Base-by-base conservation (phyloP, 176 grass and related monocot species). In the Typha latifolia region DNA sequence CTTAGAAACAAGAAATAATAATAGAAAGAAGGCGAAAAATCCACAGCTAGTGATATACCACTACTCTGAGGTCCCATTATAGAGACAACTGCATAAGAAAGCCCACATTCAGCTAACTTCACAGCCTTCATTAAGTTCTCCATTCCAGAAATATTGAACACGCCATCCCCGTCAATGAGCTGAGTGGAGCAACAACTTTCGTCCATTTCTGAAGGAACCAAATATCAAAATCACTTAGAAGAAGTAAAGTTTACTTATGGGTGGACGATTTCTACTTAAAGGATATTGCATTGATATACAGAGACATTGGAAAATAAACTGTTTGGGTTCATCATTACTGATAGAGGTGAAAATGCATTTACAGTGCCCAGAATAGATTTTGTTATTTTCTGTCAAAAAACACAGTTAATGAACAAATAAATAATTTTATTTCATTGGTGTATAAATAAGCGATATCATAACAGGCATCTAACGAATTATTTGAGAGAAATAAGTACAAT, bases 61-160 rank as follows among this genome's bases (percentile, higher is more conserved):
- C 94, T 97, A 79, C 94, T 97, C 55, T 97, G 94, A 11, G 94
- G 93, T 2, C 94, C 94, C 94, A 97, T 97, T 78, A 97, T 92
- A 56, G 94, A 97, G 37, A 92, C 94, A 77, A 97, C 89, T 14
- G 94, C 89, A 66, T 97, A 97, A 16, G 94, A 97, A 56, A 97
- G 78, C 48, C 94, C 94, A 11, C 89, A 92, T 74, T 92, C 89
- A 5, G 50, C 69, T 67, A 97, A 65, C 80, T 84, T 92, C 75
- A 87, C 67, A 32, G 78, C 74, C 67, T 92, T 97, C 83, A 90
- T 80, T 66, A 92, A 97, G 66, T 71, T 72, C 8, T 92, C 89
- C 48, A 97, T 59, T 23, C 85, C 89, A 14, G 75, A 43, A 72
- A 84, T 76, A 78, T 92, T 92, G 73, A 85, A 97, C 50, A 37